Base-by-base conservation (phyloP, 192 early-diverging fungal genomes). In the Gigaspora rosea region DNA sequence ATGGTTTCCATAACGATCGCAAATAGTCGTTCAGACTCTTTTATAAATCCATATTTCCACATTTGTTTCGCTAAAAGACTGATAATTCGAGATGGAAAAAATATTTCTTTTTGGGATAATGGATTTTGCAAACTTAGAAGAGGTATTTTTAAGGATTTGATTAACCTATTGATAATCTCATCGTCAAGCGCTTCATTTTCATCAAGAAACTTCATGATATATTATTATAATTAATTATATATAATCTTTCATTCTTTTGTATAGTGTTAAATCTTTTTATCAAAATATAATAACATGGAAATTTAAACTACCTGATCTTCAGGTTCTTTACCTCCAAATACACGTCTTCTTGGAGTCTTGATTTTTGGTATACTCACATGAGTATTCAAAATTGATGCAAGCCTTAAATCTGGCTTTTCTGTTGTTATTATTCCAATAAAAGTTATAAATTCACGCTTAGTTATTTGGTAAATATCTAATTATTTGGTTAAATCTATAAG, bases 11-110 rank as follows among this genome's bases (percentile, higher is more conserved):
- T 95, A 12, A 95, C 93, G 75, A 93, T 95, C 80, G 91, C 91
- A 83, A 97, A 88, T 8, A 97, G 81, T 20, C 88, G 86, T 75
- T 94, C 92, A 77, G 96, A 95, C 68, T 95, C 91, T 32, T 88
- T 85, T 52, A 92, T 85, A 76, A 95, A 87, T 70, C 95, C 94
- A 80, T 91, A 88, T 81, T 91, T 90, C 86, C 95, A 89, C 89
- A 96, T 91, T 82, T 97, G 94, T 63, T 91, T 90, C 49, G 93
- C 90, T 82, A 88, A 86, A 73, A 91, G 84, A 47, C 96, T 94
- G 71, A 98, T 96, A 47, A 95, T 82, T 73, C 98, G 96, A 16
- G 98, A 93, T 0, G 97, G 96, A 91, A 96, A 98, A 81, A 98
- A 89, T 61, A 99, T 93, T 80, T 96, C 95, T 85, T 90, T 94